These are phyloP conservation scores for Globisporangium nodosum DNA, from an alignment of 352 stramenopile genomes.

Conservation along the genomic window DNA sequence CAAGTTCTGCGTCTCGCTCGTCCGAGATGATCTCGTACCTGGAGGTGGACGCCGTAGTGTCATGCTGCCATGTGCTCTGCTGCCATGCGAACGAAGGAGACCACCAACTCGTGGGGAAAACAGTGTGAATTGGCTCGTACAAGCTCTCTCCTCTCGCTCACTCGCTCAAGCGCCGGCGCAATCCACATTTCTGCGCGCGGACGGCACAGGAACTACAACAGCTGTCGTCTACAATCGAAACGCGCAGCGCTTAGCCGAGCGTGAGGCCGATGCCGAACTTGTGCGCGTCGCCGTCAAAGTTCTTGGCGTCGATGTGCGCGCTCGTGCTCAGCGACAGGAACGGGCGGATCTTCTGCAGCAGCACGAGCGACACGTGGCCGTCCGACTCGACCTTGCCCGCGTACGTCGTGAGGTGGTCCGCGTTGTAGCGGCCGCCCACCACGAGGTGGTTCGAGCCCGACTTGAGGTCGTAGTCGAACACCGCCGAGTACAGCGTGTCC, in stretches of 20 bases:
- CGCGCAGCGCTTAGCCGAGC: conserved; percentile 52
- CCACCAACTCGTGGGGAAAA: neutral
- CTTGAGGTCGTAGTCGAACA: conserved; percentile 89
- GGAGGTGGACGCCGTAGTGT: too few species aligned
- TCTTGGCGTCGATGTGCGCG: conserved; percentile 87
- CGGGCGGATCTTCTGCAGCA: conserved; percentile 83
- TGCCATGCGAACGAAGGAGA: neutral
- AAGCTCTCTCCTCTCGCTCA: neutral
- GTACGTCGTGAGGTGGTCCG: conserved; percentile 79
- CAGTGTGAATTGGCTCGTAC: neutral
- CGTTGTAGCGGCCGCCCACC: conserved; percentile 78
- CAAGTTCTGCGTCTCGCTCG: too few species aligned
- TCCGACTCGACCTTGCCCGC: conserved; percentile 85
- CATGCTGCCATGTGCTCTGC: too few species aligned
- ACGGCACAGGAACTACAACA: neutral
- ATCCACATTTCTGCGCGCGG: neutral
- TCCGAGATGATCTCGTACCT: too few species aligned
- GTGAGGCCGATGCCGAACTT: conserved; percentile 89
- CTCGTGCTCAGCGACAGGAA: conserved; percentile 81
- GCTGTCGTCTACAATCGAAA: neutral
- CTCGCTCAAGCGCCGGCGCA: neutral
- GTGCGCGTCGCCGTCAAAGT: conserved; percentile 88
- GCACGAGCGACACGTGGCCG: conserved; percentile 78
- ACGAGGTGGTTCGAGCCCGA: conserved; percentile 76
- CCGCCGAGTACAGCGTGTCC: conserved; percentile 80